Evolutionary conservation across 352 stramenopile species (phyloP), one percentile per base, ranked within the genome.

Genomic region (Globisporangium paddicum): DNA sequence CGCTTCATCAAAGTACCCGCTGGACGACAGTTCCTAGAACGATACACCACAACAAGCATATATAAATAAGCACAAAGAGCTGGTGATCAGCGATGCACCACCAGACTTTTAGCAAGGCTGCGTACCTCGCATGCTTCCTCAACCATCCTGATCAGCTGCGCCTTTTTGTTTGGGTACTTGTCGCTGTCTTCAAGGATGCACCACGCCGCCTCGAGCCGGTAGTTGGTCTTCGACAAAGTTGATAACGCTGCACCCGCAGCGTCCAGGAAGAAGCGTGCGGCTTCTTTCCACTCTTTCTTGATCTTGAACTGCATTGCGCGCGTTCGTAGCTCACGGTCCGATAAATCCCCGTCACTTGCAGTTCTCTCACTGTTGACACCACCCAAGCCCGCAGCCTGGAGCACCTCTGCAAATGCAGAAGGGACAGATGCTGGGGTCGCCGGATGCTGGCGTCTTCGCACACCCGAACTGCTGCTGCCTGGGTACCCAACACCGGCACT

Each of bases 1-100:
- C n/a, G 79, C 79, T 67, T 91, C 79, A 52, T 91, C 77, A 62
- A 84, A 88, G 54, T 86, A 87, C 1, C 82, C 82, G 5, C 61
- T 62, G 2, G 73, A 79, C 4, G 70, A 68, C 2, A 91, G 65
- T 26, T 85, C 71, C 72, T 80, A 40, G 3, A n/a, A n/a, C n/a
- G n/a, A 34, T 26, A 53, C 19, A 8, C 25, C 3, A 40, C 14
- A 21, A 19, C 3, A 37, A n/a, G n/a, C n/a, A n/a, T n/a, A n/a
- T n/a, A n/a, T n/a, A n/a, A n/a, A n/a, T n/a, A n/a, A n/a, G n/a
- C n/a, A n/a, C n/a, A n/a, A n/a, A n/a, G n/a, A n/a, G n/a, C n/a
- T n/a, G n/a, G n/a, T n/a, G n/a, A n/a, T n/a, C n/a, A n/a, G n/a
- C n/a, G n/a, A n/a, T n/a, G n/a, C n/a, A n/a, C n/a, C n/a, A n/a